Evolutionary conservation across 495 filamentous ascomycete genomes (phyloP), one percentile per base, ranked within the genome.

Genomic region (Penicillium fimorum): DNA sequence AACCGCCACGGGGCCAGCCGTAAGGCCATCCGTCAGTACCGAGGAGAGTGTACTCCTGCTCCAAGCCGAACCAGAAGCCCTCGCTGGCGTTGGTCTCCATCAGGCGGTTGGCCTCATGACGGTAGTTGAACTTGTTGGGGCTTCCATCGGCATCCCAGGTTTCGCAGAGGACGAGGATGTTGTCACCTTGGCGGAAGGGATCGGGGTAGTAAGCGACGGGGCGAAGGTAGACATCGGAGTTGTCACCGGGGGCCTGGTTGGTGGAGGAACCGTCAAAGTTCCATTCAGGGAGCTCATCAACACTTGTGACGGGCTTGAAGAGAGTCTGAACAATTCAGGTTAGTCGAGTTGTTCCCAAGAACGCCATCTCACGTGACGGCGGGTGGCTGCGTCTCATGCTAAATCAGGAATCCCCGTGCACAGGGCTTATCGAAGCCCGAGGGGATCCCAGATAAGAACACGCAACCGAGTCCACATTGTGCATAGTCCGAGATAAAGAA

Each of bases 191-290:
- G 61, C 94, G 89, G 90, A 97, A 92, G 46, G 94, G 94, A 56
- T 97, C 92, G 59, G 93, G 91, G 83, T 81, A 97, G 76, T 89
- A 85, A 60, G 91, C 90, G 54, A 89, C 84, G 55, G 94, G 94
- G 68, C 89, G 88, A 58, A 98, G 89, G 82, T 96, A 97, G 84
- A 97, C 87, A 78, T 98, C 94, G 54, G 92, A 97, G 83, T 98
- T 91, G 75, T 93, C 90, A 70, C 93, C 91, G 32, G 92, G 91
- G 51, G 94, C 94, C 76, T 98, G 94, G 66, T 81, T 89, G 63
- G 91, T 96, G 18, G 92, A 96, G 52, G 91, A 96, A 71, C 94
- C 94, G 70, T 98, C 94, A 69, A 98, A 98, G 82, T 97, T 98
- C 94, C 94, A 98, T 74, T 96, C 90, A 57, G 93, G 90, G 56